Evolutionary conservation across 331 rosid species (phyloP), one percentile per base, ranked within the genome.

Genomic region (Spiraea crenata): DNA sequence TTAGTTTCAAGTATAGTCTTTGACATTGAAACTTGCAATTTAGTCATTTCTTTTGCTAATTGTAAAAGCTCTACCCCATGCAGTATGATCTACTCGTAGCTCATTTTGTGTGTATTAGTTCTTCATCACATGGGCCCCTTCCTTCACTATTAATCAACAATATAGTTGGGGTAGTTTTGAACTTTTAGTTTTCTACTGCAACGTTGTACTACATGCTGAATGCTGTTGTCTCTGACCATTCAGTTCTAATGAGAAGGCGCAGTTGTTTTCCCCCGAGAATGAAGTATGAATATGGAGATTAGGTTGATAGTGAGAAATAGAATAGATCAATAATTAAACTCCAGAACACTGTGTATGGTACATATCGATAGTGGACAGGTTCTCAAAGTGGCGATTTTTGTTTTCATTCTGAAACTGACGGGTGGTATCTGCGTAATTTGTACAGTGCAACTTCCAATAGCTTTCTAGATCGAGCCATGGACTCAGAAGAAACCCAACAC

Each of bases 401-500:
- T 74, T 71, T 63, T 56, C 13, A 4, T 73, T 77, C 65, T 59
- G 83, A 62, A 71, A 70, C 86, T 87, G 75, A 85, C 75, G 68
- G 64, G 56, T 50, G 65, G 17, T 86, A 8, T 74, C 81, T 69
- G n/a, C n/a, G n/a, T n/a, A n/a, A n/a, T n/a, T n/a, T n/a, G n/a
- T n/a, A n/a, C n/a, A n/a, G n/a, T n/a, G n/a, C n/a, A n/a, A n/a
- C n/a, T n/a, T n/a, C n/a, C n/a, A n/a, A n/a, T n/a, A n/a, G n/a
- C n/a, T n/a, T n/a, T n/a, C n/a, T n/a, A n/a, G n/a, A n/a, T n/a
- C n/a, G n/a, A n/a, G n/a, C n/a, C n/a, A n/a, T n/a, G n/a, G n/a
- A n/a, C n/a, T n/a, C n/a, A n/a, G 99, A 95, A 85, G 97, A 95
- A 57, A 74, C 89, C 9, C 91, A 82, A 73, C 99, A 95, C 66